A percentile compares a stretch with the other conserved stretches of the same genome.
phyloP scores from a whole-genome alignment of 768 basidiomycete genomes.

The Tricholoma bakamatsutake region DNA sequence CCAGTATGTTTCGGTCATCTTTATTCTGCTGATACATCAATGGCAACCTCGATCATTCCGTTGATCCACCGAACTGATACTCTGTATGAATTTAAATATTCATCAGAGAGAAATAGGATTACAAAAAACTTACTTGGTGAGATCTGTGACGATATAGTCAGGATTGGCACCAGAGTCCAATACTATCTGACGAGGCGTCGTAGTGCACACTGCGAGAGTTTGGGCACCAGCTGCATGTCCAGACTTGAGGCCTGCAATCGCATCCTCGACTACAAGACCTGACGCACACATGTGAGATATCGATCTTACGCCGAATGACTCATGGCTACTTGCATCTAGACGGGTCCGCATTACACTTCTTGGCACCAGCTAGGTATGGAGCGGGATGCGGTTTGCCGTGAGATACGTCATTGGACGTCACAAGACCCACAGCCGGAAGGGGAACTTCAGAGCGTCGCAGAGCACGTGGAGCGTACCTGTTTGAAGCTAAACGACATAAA shows the following conservation, averaged over 20 bases:
- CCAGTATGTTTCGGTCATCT: slow-evolving; percentile 4
- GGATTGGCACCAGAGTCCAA: slow-evolving; percentile 46
- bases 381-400: slow-evolving; percentile 85
- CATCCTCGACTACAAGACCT: slow-evolving; percentile 90
- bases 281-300: neutral
- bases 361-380: slow-evolving; percentile 79
- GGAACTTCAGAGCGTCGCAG: slow-evolving; percentile 59
- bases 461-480: slow-evolving; percentile 62
- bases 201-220: slow-evolving; percentile 82
- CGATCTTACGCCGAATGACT: neutral
- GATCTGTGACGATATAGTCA: slow-evolving; percentile 63
- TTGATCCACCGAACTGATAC: slow-evolving; percentile 40
- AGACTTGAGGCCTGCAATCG: slow-evolving; percentile 73
- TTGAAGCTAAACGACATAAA: slow-evolving; percentile 49
- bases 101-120: neutral
- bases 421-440: slow-evolving; percentile 49
- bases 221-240: slow-evolving; percentile 71
- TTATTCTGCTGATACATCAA: slow-evolving; percentile 24
- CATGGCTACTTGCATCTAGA: slow-evolving; percentile 42
- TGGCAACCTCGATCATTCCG: slow-evolving; percentile 41
- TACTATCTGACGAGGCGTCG: slow-evolving; percentile 54
- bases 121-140: slow-evolving; percentile 47
- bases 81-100: slow-evolving; percentile 21
- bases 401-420: slow-evolving; percentile 68
- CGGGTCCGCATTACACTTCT: slow-evolving; percentile 47